phyloP scores from a whole-genome alignment of 768 basidiomycete genomes.

The Russula foetens region DNA sequence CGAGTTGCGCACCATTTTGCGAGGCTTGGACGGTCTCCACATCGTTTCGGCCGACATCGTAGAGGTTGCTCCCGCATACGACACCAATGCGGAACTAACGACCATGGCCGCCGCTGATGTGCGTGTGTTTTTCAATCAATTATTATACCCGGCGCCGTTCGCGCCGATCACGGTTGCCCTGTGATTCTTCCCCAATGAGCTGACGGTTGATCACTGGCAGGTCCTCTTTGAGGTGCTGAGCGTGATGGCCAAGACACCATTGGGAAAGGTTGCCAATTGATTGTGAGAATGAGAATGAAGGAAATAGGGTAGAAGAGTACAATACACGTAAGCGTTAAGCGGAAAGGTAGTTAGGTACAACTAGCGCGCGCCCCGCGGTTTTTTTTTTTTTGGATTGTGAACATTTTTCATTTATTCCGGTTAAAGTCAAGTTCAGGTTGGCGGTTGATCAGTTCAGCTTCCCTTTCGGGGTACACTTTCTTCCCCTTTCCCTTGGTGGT shows the following conservation, averaged over 20 bases:
- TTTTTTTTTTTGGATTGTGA: too few species aligned
- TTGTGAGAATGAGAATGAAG: not conserved
- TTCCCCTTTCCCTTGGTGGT: too few species aligned
- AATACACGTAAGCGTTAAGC: too few species aligned
- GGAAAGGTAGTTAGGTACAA: too few species aligned
- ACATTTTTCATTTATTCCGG: not conserved
- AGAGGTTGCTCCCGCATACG: constrained; percentile 79
- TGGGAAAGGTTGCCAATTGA: constrained; percentile 42
- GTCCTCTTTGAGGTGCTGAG: constrained; percentile 69
- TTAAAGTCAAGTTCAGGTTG: not conserved
- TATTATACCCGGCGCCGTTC: too few species aligned
- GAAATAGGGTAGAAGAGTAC: not conserved
- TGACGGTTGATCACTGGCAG: constrained; percentile 28
- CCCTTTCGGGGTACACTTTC: too few species aligned
- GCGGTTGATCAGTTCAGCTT: not conserved
- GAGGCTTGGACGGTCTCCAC: constrained; percentile 65
- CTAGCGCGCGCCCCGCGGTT: too few species aligned
- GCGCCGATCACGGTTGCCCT: too few species aligned
- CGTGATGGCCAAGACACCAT: constrained; percentile 72
- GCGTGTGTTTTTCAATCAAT: constrained; percentile 21
- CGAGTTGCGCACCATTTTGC: constrained; percentile 66
- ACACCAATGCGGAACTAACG: constrained; percentile 55
- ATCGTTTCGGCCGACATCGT: constrained; percentile 81
- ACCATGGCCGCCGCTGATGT: constrained; percentile 57
- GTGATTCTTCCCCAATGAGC: too few species aligned